Evolutionary conservation across 768 basidiomycete genomes (phyloP).

Genomic region (Rhizopogon salebrosus): DNA sequence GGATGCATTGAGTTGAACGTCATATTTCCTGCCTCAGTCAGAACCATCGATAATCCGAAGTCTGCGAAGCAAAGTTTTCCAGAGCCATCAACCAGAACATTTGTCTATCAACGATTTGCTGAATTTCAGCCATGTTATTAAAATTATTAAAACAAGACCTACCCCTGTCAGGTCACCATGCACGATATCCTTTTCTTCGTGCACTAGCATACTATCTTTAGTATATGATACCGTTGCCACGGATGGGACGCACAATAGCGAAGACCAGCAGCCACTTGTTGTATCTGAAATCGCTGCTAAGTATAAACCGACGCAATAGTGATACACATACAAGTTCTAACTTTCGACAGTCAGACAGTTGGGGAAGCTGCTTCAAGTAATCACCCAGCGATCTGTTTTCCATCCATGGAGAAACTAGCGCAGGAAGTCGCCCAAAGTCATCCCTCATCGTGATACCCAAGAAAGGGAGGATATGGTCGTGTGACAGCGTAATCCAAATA

Average conservation of each 20-base stretch:
- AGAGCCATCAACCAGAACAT: constrained; percentile 19
- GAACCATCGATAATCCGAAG: constrained; percentile 30
- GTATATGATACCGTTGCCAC: too few species aligned
- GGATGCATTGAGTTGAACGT: constrained; percentile 7
- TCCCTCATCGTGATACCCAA: constrained; percentile 21
- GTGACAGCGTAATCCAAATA: constrained; percentile 25
- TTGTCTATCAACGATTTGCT: background rate
- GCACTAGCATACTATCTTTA: background rate
- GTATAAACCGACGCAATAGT: background rate
- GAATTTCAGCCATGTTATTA: background rate
- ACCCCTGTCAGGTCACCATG: constrained; percentile 7
- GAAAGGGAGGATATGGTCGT: constrained; percentile 26
- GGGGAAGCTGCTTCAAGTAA: constrained; percentile 18
- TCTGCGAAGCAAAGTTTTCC: constrained; percentile 30
- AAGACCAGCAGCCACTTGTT: constrained; percentile 12
- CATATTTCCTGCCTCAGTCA: constrained; percentile 26
- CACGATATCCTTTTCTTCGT: background rate
- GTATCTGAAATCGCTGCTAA: constrained; percentile 1
- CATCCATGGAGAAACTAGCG: constrained; percentile 21
- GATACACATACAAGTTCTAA: constrained; percentile 13
- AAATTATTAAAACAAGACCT: background rate
- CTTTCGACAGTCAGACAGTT: background rate
- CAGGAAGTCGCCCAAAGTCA: constrained; percentile 8
- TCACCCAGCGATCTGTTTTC: constrained; percentile 23
- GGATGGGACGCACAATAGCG: constrained; percentile 9